Conservation (phyloP, 257 asterid species). For the Handroanthus guayacan region DNA sequence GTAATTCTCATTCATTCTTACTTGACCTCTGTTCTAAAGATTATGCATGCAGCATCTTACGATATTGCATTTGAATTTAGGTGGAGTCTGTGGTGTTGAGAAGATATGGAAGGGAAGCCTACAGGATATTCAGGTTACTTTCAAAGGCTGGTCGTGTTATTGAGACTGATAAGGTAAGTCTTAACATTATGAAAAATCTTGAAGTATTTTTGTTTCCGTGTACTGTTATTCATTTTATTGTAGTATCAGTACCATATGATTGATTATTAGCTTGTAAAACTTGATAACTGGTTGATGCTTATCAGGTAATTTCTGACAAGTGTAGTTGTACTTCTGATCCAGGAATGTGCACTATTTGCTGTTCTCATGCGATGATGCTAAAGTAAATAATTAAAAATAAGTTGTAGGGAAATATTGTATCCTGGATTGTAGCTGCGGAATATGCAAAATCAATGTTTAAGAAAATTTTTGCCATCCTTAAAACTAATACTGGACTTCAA, state of each 20-base stretch:
- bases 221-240: not conserved
- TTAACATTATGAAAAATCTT: conserved; percentile 2
- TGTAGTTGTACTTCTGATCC: too few species aligned
- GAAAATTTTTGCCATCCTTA: too few species aligned
- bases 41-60: conserved; percentile 29
- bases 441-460: too few species aligned
- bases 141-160: conserved; percentile 56
- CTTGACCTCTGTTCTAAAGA: conserved; percentile 20
- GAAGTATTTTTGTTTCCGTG: not conserved
- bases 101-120: conserved; percentile 88
- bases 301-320: too few species aligned
- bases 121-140: conserved; percentile 81
- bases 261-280: conserved; percentile 1
- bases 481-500: too few species aligned
- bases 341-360: too few species aligned
- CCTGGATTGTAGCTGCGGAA: too few species aligned
- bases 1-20: conserved; percentile 32
- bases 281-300: not conserved
- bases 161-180: conserved; percentile 77
- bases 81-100: conserved; percentile 81
- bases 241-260: not conserved
- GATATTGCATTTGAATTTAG: conserved; percentile 50
- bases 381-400: too few species aligned
- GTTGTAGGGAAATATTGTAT: too few species aligned
- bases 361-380: too few species aligned